A percentile compares a stretch with the other conserved stretches of the same genome.
Conservation (phyloP, 768 basidiomycete genomes). For the Artomyces pyxidatus region DNA sequence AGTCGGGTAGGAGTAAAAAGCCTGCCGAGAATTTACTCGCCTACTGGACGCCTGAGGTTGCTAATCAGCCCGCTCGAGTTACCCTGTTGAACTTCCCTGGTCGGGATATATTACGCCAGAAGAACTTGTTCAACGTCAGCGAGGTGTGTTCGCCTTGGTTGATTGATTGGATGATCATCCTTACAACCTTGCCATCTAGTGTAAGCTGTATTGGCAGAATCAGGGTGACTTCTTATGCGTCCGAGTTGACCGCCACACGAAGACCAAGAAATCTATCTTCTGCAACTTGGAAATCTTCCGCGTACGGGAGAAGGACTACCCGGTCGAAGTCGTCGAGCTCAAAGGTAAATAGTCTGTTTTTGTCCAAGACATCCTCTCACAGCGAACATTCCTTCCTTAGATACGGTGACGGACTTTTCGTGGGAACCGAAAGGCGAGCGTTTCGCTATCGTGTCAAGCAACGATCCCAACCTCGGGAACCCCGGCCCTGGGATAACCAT, state of each 20-base stretch:
- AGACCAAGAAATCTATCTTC: constrained; percentile 97
- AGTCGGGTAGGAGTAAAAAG: constrained; percentile 50
- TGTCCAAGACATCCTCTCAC: background rate
- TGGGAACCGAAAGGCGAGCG: constrained; percentile 99
- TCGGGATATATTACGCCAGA: constrained; percentile 77
- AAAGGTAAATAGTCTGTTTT: constrained; percentile 23
- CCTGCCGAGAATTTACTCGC: constrained; percentile 85
- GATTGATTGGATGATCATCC: background rate
- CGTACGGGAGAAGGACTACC: constrained; percentile 93
- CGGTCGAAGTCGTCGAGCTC: constrained; percentile 94
- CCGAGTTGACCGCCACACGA: constrained; percentile 97
- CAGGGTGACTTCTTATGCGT: constrained; percentile 98
- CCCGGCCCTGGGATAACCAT: constrained; percentile 87
- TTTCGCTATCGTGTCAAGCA: constrained; percentile 91
- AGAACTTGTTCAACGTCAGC: constrained; percentile 96
- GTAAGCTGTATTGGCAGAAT: constrained; percentile 97
- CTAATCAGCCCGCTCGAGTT: constrained; percentile 94
- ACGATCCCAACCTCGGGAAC: constrained; percentile 88
- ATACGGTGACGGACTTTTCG: constrained; percentile 91
- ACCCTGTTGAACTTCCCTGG: constrained; percentile 87
- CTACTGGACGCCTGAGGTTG: constrained; percentile 97
- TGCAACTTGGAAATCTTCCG: constrained; percentile 98
- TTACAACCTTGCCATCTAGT: constrained; percentile 38
- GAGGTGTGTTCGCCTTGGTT: constrained; percentile 50
- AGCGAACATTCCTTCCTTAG: constrained; percentile 27